Evolutionary conservation across 768 basidiomycete genomes (phyloP), one percentile per base, ranked within the genome.

Genomic region (Lactarius indigo): DNA sequence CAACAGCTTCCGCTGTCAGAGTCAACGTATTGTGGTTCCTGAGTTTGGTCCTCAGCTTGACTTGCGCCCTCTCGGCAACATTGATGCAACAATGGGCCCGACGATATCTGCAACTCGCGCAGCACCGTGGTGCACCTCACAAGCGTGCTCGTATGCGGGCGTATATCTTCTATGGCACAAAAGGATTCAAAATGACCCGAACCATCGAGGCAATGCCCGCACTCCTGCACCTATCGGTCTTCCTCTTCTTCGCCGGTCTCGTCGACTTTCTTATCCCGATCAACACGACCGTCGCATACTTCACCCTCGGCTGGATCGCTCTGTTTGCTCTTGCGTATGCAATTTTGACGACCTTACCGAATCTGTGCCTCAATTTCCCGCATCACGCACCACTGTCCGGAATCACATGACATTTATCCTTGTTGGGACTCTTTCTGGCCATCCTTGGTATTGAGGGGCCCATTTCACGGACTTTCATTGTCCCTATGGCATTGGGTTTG

Each of bases 221-320:
- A 0, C 42, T 59, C 23, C 31, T 68, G 8, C 64, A 66, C 13
- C 12, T 66, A 42, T 61, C 59, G 26, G 13, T 66, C 15, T 58
- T 61, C 64, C 50, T 68, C 33, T 68, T 61, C 44, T 37, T 61
- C 20, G 42, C 23, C 1, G 68, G 68, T 37, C 68, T 68, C 55
- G 10, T 66, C 37, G 64, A 68, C 44, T 68, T 68, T 37, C 64
- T 68, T 42, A 9, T 57, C n/a, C 42, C 44, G 9, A 44, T 66
- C 35, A 52, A 61, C 64, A 59, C 15, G 28, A 61, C 55, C 12
- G 44, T 68, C 23, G 68, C 68, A 2, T 57, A 61, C 55, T 61
- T 33, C 56, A 23, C 50, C 20, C 35, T 61, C 56, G 20, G 35
- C n/a, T 68, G 35, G 59, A n/a, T 68, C 23, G 26, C 30, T 5